A percentile compares a stretch with the other conserved stretches of the same genome.
These are phyloP conservation scores for Rhodamnia argentea DNA, from an alignment of 345 rosid genomes.

Conservation along the genomic window DNA sequence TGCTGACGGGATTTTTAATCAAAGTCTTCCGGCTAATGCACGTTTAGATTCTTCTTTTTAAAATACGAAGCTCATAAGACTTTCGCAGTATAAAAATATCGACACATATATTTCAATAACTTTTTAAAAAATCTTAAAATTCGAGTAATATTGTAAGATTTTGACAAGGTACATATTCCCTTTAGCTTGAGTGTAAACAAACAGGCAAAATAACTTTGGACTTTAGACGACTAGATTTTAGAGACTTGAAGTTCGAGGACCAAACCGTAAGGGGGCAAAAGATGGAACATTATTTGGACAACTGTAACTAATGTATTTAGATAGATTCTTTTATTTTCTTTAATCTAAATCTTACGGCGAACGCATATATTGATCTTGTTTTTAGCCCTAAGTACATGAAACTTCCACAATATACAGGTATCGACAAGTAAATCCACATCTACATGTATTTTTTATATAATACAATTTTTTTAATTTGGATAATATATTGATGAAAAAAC, in stretches of 20 bases:
- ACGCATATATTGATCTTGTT: not conserved
- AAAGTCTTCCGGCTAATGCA: not conserved
- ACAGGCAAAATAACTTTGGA: not conserved
- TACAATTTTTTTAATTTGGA: not conserved
- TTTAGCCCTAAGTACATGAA: not conserved
- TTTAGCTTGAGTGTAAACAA: not conserved
- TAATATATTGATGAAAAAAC: not conserved
- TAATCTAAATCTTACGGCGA: not conserved
- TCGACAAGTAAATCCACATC: not conserved
- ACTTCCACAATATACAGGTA: not conserved
- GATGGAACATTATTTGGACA: not conserved
- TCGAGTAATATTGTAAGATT: not conserved
- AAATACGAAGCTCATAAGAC: not conserved
- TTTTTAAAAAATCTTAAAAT: not conserved
- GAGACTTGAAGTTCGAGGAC: not conserved
- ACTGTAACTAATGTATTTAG: not conserved
- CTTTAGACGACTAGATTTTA: not conserved
- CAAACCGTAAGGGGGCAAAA: not conserved
- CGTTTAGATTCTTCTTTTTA: not conserved
- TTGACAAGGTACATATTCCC: not conserved
- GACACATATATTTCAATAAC: not conserved
- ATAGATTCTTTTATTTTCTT: not conserved
- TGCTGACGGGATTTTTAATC: not conserved
- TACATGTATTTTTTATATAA: not conserved
- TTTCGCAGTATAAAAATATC: not conserved